Evolutionary conservation across 2,329 filamentous ascomycete species (phyloP).

Genomic region (Tricladium varicosporioides): DNA sequence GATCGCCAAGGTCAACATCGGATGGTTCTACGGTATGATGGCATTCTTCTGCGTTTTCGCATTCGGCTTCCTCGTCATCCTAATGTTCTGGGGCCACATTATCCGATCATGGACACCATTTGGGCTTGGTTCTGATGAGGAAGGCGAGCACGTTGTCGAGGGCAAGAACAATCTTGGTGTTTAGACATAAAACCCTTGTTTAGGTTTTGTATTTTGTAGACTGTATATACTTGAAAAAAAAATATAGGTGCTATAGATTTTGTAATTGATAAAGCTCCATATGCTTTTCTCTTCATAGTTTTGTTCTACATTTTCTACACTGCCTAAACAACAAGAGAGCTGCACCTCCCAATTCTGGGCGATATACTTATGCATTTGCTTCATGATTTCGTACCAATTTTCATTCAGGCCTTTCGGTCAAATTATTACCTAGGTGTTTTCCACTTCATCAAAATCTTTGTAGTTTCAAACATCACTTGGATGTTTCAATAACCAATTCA

Average conservation of each 20-base stretch:
- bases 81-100: slow-evolving; percentile 23
- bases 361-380: no score
- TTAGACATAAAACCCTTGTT: background rate
- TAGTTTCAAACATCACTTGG: no score
- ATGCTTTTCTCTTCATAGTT: background rate
- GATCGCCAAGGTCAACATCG: slow-evolving; percentile 36
- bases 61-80: slow-evolving; percentile 27
- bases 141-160: slow-evolving; percentile 26
- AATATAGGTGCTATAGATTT: background rate
- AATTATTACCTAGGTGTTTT: no score
- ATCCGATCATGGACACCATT: slow-evolving; percentile 20
- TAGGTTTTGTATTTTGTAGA: background rate
- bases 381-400: no score
- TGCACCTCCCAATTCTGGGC: no score
- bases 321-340: no score
- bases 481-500: no score
- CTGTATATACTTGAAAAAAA: background rate
- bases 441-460: no score
- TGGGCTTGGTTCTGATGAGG: slow-evolving; percentile 27
- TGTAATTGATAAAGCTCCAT: background rate
- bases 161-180: slow-evolving; percentile 3
- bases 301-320: no score
- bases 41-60: slow-evolving; percentile 37
- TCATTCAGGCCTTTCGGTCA: no score
- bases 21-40: slow-evolving; percentile 42